These are phyloP conservation scores for Scheffersomyces ergatensis DNA, from an alignment of 805 yeast species.

Conservation along the genomic window DNA sequence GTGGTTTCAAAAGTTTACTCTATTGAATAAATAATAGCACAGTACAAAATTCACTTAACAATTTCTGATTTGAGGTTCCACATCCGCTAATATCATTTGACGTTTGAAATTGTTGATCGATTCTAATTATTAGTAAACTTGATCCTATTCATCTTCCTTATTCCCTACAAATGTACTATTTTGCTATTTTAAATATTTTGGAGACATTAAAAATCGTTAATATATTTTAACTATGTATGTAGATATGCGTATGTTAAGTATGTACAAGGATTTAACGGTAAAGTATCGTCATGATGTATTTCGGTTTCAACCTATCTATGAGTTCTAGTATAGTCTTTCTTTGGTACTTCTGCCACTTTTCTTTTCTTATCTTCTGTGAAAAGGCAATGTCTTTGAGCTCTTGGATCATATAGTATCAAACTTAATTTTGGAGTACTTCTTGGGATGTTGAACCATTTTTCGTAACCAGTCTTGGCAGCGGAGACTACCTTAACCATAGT, in stretches of 20 bases:
- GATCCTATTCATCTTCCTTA: too few relatives aligned
- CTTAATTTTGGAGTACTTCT: conserved; percentile 77
- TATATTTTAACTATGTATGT: background rate
- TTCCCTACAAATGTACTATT: too few relatives aligned
- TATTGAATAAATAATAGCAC: too few relatives aligned
- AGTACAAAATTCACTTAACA: too few relatives aligned
- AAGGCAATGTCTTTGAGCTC: conserved; percentile 84
- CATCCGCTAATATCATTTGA: too few relatives aligned
- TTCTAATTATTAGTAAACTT: too few relatives aligned
- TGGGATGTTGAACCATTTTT: conserved; percentile 75
- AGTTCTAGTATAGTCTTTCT: conserved; percentile 32
- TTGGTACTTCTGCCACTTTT: conserved; percentile 54
- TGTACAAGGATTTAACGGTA: background rate
- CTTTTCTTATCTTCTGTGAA: conserved; percentile 89
- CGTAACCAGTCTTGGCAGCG: conserved; percentile 86
- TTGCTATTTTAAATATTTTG: too few relatives aligned
- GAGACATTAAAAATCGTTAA: background rate
- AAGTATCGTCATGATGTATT: background rate
- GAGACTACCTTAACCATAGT: conserved; percentile 85
- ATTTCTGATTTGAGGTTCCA: too few relatives aligned
- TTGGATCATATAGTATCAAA: conserved; percentile 84
- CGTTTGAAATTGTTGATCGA: too few relatives aligned
- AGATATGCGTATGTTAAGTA: background rate
- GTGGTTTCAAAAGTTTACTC: too few relatives aligned
- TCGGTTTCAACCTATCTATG: conserved; percentile 15